phyloP scores from a whole-genome alignment of 2,329 filamentous ascomycete genomes.

The Malbranchea cinnamomea region DNA sequence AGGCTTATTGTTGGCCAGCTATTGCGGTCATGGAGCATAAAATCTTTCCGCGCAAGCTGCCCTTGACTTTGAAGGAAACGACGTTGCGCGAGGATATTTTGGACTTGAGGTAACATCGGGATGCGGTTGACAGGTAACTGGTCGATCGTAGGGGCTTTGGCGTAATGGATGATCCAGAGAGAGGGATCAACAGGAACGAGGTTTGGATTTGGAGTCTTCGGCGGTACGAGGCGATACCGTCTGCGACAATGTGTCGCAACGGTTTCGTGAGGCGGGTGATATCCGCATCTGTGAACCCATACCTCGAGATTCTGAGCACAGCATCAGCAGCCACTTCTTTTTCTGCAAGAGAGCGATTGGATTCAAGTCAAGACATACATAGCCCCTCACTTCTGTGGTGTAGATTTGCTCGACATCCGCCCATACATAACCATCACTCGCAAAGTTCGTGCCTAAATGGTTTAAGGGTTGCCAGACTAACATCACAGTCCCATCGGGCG shows the following conservation, averaged over 20 bases:
- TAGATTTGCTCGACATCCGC: slow-evolving; percentile 64
- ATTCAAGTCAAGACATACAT: too few species aligned
- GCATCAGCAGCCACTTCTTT: background rate
- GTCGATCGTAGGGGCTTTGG: slow-evolving; percentile 57
- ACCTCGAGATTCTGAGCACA: slow-evolving; percentile 67
- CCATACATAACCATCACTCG: slow-evolving; percentile 90
- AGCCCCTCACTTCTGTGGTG: slow-evolving; percentile 56
- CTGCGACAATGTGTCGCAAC: slow-evolving; percentile 63
- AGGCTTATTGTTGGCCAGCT: slow-evolving; percentile 81
- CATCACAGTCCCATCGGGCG: slow-evolving; percentile 66
- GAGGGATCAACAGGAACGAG: slow-evolving; percentile 60
- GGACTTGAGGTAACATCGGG: slow-evolving; percentile 27
- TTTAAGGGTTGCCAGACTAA: slow-evolving; percentile 78
- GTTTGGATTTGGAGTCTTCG: slow-evolving; percentile 53
- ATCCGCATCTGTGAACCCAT: slow-evolving; percentile 68
- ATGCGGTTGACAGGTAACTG: slow-evolving; percentile 52
- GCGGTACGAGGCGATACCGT: slow-evolving; percentile 70
- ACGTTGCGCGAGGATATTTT: slow-evolving; percentile 32
- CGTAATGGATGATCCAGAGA: slow-evolving; percentile 86
- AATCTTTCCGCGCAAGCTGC: slow-evolving; percentile 76
- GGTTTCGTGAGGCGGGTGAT: slow-evolving; percentile 55
- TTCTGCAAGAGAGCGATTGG: slow-evolving; percentile 7
- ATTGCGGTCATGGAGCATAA: slow-evolving; percentile 77
- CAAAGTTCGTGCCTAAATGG: slow-evolving; percentile 56
- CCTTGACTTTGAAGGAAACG: slow-evolving; percentile 54